A percentile compares a stretch with the other conserved stretches of the same genome.
phyloP scores from a whole-genome alignment of 306 rosid species.

The Dalbergia cultrata region DNA sequence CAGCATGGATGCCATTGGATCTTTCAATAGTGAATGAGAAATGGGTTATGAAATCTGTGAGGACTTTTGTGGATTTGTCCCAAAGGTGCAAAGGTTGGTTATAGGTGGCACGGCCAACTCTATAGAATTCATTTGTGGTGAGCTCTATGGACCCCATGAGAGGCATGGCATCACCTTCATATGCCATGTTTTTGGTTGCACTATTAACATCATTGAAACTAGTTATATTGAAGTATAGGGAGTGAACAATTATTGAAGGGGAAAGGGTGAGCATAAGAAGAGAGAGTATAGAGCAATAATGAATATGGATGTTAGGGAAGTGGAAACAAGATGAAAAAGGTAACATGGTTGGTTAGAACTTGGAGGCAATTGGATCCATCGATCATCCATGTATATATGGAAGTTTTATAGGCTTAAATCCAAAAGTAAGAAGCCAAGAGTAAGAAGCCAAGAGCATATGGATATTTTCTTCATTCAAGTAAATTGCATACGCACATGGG shows the following conservation, averaged over 20 bases:
- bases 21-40: conserved; percentile 39
- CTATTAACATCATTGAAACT: conserved; percentile 25
- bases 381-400: too few relatives aligned
- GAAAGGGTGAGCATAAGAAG: not conserved
- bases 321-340: not conserved
- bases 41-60: conserved; percentile 41
- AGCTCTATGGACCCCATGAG: conserved; percentile 49
- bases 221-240: conserved; percentile 50
- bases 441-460: too few relatives aligned
- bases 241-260: not conserved
- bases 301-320: not conserved
- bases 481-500: too few relatives aligned
- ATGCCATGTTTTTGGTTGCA: not conserved
- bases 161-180: conserved; percentile 43
- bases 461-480: too few relatives aligned
- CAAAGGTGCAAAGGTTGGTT: conserved; percentile 42
- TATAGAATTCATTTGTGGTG: conserved; percentile 37
- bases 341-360: not conserved
- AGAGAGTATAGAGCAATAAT: not conserved
- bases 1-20: not conserved
- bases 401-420: too few relatives aligned
- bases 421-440: too few relatives aligned
- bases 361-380: not conserved
- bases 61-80: conserved; percentile 14
- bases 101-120: conserved; percentile 48